Evolutionary conservation across 2,329 filamentous ascomycete genomes (phyloP).

Genomic region (Ophiocordyceps camponoti-saundersi): DNA sequence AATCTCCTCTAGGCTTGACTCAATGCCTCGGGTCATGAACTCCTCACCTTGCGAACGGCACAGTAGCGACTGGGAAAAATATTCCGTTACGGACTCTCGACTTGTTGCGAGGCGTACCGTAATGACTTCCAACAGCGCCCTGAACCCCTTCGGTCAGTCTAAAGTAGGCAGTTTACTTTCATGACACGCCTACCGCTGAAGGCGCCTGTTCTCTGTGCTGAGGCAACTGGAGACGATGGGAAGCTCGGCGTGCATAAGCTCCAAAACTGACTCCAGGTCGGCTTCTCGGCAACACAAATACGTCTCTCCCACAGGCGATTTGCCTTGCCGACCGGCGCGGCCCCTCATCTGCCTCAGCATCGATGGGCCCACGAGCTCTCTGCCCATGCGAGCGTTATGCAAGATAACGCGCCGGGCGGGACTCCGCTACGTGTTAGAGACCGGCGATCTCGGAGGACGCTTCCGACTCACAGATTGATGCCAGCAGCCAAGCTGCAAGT

Average conservation of each 20-base stretch:
- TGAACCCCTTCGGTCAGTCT: conserved; percentile 10
- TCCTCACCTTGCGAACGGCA: conserved; percentile 35
- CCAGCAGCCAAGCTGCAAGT: conserved; percentile 70
- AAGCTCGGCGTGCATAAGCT: conserved; percentile 55
- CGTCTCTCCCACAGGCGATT: conserved; percentile 61
- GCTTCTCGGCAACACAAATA: conserved; percentile 55
- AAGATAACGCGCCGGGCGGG: conserved; percentile 58
- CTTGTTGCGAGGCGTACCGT: conserved; percentile 51
- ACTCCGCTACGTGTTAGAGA: conserved; percentile 9
- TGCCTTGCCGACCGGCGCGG: conserved; percentile 61
- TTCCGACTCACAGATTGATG: conserved; percentile 43
- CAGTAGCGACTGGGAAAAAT: conserved; percentile 50
- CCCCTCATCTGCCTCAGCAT: conserved; percentile 73
- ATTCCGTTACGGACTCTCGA: conserved; percentile 46
- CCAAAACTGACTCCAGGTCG: conserved; percentile 53
- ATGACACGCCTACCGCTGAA: conserved; percentile 35
- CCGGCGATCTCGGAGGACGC: background rate
- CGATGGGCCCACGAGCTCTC: conserved; percentile 58
- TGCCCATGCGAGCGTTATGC: conserved; percentile 59
- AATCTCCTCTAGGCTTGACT: conserved; percentile 42
- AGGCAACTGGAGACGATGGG: conserved; percentile 54
- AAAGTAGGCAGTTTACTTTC: background rate
- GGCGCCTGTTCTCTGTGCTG: conserved; percentile 46
- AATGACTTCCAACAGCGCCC: conserved; percentile 56
- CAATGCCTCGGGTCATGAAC: conserved; percentile 34